Conservation (phyloP, 2,329 filamentous ascomycete species). For the Tolypocladium sp. region DNA sequence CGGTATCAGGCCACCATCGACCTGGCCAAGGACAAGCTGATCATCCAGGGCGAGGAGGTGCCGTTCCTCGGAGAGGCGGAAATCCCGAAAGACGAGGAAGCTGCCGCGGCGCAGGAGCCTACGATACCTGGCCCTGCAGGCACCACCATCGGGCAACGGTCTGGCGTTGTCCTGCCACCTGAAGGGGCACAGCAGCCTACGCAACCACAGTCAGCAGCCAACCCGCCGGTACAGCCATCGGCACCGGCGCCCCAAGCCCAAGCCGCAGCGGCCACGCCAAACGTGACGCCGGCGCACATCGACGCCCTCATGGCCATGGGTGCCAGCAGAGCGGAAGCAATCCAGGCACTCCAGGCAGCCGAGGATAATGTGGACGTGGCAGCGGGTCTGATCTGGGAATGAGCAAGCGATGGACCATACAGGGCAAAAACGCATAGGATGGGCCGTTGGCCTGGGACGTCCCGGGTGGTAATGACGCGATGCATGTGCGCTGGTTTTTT, state of each 20-base stretch:
- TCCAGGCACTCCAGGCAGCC: constrained; percentile 72
- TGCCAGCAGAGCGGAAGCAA: constrained; percentile 65
- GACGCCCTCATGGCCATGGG: constrained; percentile 70
- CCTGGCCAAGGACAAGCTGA: constrained; percentile 70
- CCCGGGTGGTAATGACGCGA: background rate
- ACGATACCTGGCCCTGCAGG: constrained; percentile 78
- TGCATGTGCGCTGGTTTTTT: background rate
- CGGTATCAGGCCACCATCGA: constrained; percentile 91
- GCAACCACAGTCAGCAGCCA: constrained; percentile 5
- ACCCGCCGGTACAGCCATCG: constrained; percentile 12
- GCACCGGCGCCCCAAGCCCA: constrained; percentile 16
- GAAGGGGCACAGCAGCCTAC: constrained; percentile 10
- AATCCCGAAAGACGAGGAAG: constrained; percentile 79
- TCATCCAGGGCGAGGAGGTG: constrained; percentile 83
- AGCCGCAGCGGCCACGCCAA: constrained; percentile 14
- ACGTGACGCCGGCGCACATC: constrained; percentile 56
- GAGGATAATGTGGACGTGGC: constrained; percentile 72
- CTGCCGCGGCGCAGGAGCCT: constrained; percentile 68
- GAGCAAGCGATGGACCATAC: background rate
- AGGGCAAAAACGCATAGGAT: background rate
- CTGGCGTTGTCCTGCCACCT: constrained; percentile 57
- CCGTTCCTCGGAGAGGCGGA: constrained; percentile 87
- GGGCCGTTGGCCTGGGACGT: background rate
- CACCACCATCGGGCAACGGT: constrained; percentile 76
- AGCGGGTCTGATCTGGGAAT: constrained; percentile 10